phyloP scores from a whole-genome alignment of 2,329 filamentous ascomycete species.

The Alternaria rosae region DNA sequence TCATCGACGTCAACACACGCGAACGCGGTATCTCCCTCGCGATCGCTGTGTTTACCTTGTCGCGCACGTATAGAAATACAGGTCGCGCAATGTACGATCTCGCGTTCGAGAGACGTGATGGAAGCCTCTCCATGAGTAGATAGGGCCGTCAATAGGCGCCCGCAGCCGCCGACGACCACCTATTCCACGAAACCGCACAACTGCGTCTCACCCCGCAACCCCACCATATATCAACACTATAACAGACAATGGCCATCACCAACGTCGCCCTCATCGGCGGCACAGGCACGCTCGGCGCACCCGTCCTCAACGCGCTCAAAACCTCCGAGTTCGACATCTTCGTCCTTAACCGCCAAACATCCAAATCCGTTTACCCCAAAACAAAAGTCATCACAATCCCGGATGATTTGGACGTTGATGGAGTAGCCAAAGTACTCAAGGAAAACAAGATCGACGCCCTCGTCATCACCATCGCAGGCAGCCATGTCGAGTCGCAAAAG shows the following conservation, averaged over 20 bases:
- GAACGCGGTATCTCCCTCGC: too few species aligned
- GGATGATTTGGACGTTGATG: constrained; percentile 46
- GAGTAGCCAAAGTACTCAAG: constrained; percentile 50
- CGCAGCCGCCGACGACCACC: too few species aligned
- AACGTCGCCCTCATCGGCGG: constrained; percentile 54
- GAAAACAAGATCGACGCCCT: constrained; percentile 59
- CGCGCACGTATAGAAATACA: background rate
- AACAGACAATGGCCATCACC: constrained; percentile 30
- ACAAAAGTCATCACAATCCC: constrained; percentile 53
- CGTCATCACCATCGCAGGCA: constrained; percentile 58
- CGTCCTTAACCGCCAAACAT: constrained; percentile 45
- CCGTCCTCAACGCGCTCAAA: constrained; percentile 44
- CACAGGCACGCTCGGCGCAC: constrained; percentile 46
- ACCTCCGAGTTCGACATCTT: constrained; percentile 41
- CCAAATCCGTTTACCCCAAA: constrained; percentile 50
- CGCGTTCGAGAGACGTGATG: background rate
- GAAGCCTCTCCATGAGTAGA: background rate
- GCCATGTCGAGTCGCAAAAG: constrained; percentile 56
- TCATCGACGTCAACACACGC: background rate
- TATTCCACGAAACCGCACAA: background rate
- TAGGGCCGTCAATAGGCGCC: background rate
- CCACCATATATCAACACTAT: too few species aligned
- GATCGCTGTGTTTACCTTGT: accelerated
- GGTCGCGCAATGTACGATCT: background rate
- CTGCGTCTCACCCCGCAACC: background rate